Conservation (phyloP, 805 yeast species). For the Barnettozyma wickerhamii region DNA sequence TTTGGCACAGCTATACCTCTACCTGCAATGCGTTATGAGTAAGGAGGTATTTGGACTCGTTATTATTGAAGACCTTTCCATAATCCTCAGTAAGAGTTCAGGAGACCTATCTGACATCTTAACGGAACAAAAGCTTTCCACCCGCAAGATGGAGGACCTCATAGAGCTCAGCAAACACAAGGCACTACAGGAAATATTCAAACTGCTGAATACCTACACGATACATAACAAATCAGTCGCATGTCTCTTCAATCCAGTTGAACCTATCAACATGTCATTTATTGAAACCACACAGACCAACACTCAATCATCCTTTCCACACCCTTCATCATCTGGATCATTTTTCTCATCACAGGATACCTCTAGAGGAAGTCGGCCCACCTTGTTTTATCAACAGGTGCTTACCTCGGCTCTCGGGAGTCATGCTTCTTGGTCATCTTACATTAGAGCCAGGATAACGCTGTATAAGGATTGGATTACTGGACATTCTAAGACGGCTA, state of each 20-base stretch:
- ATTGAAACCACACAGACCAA: conserved; percentile 10
- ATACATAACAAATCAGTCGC: conserved; percentile 15
- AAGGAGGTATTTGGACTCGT: conserved; percentile 13
- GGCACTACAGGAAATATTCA: conserved; percentile 12
- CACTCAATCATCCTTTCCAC: neutral
- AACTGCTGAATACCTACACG: conserved; percentile 15
- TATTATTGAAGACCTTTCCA: conserved; percentile 23
- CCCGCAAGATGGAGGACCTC: conserved; percentile 4
- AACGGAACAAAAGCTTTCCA: neutral
- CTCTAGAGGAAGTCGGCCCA: conserved; percentile 9
- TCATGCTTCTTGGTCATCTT: conserved; percentile 16
- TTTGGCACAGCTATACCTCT: conserved; percentile 11
- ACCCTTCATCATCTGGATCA: conserved; percentile 1
- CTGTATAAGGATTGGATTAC: conserved; percentile 22
- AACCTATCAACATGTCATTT: conserved; percentile 20
- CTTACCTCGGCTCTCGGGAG: conserved; percentile 21
- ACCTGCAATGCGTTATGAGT: conserved; percentile 8
- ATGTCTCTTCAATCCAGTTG: conserved; percentile 16
- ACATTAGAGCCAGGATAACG: conserved; percentile 18
- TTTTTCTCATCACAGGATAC: conserved; percentile 2
- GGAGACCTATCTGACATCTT: conserved; percentile 10
- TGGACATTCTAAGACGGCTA: conserved; percentile 8
- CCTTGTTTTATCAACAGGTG: conserved; percentile 18
- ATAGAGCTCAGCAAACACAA: conserved; percentile 9
- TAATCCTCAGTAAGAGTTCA: conserved; percentile 10